A percentile compares a stretch with the other conserved stretches of the same genome.
These are phyloP conservation scores for Candida glucosophila DNA, from an alignment of 1,139 yeast genomes.

Conservation along the genomic window DNA sequence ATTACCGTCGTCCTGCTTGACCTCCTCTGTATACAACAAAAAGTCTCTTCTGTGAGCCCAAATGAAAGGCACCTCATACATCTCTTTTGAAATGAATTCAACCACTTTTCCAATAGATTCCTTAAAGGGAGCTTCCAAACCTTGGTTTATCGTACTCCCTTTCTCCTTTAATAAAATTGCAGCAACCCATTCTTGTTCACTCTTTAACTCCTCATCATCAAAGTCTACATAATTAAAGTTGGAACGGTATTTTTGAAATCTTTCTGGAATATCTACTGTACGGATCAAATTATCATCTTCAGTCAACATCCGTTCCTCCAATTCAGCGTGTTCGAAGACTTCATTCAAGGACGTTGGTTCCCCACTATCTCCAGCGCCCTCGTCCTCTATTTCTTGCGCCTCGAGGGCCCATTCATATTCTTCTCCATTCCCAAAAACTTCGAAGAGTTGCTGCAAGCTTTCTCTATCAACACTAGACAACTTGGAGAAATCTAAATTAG, in stretches of 20 bases:
- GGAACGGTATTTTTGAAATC: slow-evolving; percentile 73
- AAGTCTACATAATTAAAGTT: slow-evolving; percentile 58
- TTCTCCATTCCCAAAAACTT: slow-evolving; percentile 94
- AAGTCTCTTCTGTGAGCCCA: slow-evolving; percentile 95
- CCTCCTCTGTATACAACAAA: slow-evolving; percentile 53
- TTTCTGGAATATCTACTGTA: slow-evolving; percentile 83
- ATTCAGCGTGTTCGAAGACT: slow-evolving; percentile 90
- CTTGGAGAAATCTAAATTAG: slow-evolving; percentile 45
- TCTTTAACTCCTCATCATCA: slow-evolving; percentile 55
- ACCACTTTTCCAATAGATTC: slow-evolving; percentile 70
- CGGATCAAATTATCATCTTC: slow-evolving; percentile 88
- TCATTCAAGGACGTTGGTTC: slow-evolving; percentile 67
- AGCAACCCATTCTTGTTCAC: slow-evolving; percentile 76
- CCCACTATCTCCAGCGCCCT: slow-evolving; percentile 44
- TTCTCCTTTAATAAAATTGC: slow-evolving; percentile 49
- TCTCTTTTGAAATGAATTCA: slow-evolving; percentile 68
- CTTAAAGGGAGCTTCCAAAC: slow-evolving; percentile 51
- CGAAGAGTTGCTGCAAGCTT: slow-evolving; percentile 84
- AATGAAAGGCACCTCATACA: slow-evolving; percentile 90
- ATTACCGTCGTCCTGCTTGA: slow-evolving; percentile 35
- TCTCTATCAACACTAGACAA: slow-evolving; percentile 83
- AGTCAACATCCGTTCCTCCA: slow-evolving; percentile 83
- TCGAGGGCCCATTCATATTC: slow-evolving; percentile 98
- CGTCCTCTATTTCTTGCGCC: slow-evolving; percentile 69
- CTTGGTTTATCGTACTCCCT: slow-evolving; percentile 21